Evolutionary conservation across 805 yeast genomes (phyloP).

Genomic region (Lipomyces oligophaga): DNA sequence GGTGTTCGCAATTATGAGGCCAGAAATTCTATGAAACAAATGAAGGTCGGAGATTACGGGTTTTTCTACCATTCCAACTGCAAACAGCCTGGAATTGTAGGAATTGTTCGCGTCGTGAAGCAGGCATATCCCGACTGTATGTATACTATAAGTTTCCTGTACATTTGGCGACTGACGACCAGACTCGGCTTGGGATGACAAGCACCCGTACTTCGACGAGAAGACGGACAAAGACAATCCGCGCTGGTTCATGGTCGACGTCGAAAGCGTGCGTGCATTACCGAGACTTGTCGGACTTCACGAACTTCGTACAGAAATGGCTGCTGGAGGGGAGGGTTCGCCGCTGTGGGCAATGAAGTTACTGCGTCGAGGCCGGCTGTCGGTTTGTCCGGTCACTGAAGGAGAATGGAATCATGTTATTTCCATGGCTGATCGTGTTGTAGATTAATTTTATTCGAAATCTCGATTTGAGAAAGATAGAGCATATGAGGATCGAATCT

Average conservation of each 20-base stretch:
- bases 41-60: constrained; percentile 47
- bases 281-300: constrained; percentile 43
- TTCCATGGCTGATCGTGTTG: constrained; percentile 40
- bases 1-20: constrained; percentile 61
- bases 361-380: constrained; percentile 48
- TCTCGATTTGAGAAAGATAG: too few species aligned
- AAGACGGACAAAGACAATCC: constrained; percentile 45
- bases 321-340: constrained; percentile 8
- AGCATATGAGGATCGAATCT: too few species aligned
- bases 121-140: constrained; percentile 37
- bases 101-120: constrained; percentile 31
- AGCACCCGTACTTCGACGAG: constrained; percentile 48
- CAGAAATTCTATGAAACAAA: constrained; percentile 47
- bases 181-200: constrained; percentile 41
- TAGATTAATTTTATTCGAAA: too few species aligned
- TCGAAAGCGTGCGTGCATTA: constrained; percentile 44
- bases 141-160: constrained; percentile 1
- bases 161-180: background rate
- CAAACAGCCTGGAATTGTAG: constrained; percentile 50
- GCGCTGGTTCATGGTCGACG: constrained; percentile 57
- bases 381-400: constrained; percentile 49
- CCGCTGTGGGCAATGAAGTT: constrained; percentile 44
- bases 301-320: constrained; percentile 39
- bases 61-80: constrained; percentile 58
- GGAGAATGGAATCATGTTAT: constrained; percentile 44